These are phyloP conservation scores for Camellia japonica DNA, from an alignment of 148 eudicot genomes.

Conservation along the genomic window DNA sequence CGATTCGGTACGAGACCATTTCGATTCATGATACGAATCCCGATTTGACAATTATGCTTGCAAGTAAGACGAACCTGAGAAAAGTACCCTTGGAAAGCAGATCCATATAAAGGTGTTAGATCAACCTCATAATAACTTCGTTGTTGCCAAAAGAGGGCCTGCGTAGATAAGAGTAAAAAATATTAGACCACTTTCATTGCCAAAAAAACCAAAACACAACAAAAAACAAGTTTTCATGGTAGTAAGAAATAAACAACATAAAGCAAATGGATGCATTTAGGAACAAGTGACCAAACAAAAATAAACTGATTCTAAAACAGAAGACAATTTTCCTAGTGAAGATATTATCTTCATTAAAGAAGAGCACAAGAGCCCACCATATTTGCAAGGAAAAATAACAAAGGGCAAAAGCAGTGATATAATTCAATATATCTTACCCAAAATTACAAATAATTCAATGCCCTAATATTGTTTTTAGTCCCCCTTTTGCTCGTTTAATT, in stretches of 20 bases:
- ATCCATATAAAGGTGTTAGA: conserved; percentile 73
- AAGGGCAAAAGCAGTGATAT: not conserved
- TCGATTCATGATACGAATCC: too few species aligned
- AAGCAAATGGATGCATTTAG: not conserved
- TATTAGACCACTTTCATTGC: conserved; percentile 7
- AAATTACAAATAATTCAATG: not conserved
- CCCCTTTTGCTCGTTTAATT: too few species aligned
- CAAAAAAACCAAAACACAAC: not conserved
- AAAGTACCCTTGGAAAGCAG: conserved; percentile 91
- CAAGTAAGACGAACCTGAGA: conserved; percentile 58
- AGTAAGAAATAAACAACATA: not conserved
- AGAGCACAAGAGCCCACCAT: not conserved
- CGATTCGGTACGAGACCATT: too few species aligned
- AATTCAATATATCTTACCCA: too few species aligned
- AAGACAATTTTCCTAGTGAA: not conserved
- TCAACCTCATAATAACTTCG: conserved; percentile 96
- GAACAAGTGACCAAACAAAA: not conserved
- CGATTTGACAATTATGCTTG: too few species aligned
- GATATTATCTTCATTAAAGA: too few species aligned
- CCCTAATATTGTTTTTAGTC: too few species aligned
- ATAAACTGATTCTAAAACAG: not conserved
- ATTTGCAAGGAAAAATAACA: not conserved
- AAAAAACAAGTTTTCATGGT: too few species aligned
- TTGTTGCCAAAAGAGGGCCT: conserved; percentile 99
- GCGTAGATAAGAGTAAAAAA: conserved; percentile 25